Base-by-base conservation (phyloP, 1,139 yeast genomes). In the Sugiyamaella xylanicola region DNA sequence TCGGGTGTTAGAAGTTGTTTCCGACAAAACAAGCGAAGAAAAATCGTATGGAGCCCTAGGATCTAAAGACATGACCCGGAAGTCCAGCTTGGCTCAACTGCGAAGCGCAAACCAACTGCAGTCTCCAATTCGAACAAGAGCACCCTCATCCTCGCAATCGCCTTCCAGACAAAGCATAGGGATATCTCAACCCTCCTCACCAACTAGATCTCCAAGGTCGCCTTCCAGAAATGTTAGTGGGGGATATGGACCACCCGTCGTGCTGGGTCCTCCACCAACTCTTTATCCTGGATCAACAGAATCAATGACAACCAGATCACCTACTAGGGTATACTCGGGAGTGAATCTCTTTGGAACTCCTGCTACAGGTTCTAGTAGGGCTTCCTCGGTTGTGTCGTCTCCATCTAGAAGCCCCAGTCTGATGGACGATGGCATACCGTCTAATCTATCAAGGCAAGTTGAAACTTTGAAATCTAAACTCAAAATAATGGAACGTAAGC, bases 381-480 rank as follows among this genome's bases (percentile, higher is more conserved):
- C 13, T 4, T 37, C 50, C 1, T 48, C 52, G 17, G 46, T 32
- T 15, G 21, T 40, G 32, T 40, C 52, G 13, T 40, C 52, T 13
- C 41, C 46, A 13, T 48, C 52, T 19, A 20, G 46, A 17, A 48
- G 46, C 21, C 45, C 52, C 3, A 48, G 41, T 41, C 47, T 48
- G 5, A 25, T 39, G 25, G 52, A 48, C 27, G 40, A 29, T 19
- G 44, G 51, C 17, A 40, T 40, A 37, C 39, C 55, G 54, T 25
- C 58, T 53, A 22, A 43, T 41, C 42, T 63, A 5, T 57, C 59
- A 1, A 54, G 61, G n/a, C 69, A 67, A 58, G 63, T 68, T 22
- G 69, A 68, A 25, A 65, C 60, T 5, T 58, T 71, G 39, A 65
- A 66, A 55, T 56, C 67, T 17, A 69, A 69, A 54, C 59, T 71